A percentile compares a stretch with the other conserved stretches of the same genome.
Conservation (phyloP, 1,284 basidiomycete species). For the Ceratobasidium sp. region DNA sequence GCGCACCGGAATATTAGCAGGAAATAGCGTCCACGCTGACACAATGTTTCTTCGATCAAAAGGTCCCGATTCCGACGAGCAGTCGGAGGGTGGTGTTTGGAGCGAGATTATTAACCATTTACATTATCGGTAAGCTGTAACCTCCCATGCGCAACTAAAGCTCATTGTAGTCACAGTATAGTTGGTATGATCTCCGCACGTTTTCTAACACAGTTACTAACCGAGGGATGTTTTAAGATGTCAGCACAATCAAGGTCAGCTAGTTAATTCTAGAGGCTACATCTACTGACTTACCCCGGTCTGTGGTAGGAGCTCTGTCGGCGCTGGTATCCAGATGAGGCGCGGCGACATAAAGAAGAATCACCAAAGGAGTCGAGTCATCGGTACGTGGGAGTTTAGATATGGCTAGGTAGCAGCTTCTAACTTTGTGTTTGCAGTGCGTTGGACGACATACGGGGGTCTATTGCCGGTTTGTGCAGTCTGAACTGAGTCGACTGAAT, state of each 20-base stretch:
- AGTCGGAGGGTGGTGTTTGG: constrained; percentile 18
- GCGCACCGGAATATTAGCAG: constrained; percentile 76
- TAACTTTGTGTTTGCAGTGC: constrained; percentile 64
- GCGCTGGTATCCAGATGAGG: constrained; percentile 73
- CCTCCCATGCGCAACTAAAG: too few species aligned
- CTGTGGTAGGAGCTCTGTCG: constrained; percentile 73
- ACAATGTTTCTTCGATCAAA: constrained; percentile 76
- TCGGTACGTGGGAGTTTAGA: constrained; percentile 59
- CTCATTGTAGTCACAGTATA: constrained; percentile 60
- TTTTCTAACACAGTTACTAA: neutral
- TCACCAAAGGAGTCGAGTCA: constrained; percentile 61
- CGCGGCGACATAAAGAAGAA: constrained; percentile 52
- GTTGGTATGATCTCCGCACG: constrained; percentile 67
- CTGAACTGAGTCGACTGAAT: neutral
- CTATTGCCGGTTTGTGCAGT: constrained; percentile 71
- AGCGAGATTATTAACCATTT: constrained; percentile 68
- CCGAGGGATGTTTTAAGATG: constrained; percentile 25
- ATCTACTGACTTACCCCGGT: neutral
- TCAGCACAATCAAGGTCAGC: constrained; percentile 29
- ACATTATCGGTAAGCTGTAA: constrained; percentile 74
- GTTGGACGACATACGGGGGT: constrained; percentile 79
- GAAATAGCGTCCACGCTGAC: constrained; percentile 85
- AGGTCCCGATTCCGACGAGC: constrained; percentile 69
- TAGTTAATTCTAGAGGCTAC: neutral
- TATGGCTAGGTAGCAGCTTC: neutral